A percentile compares a stretch with the other conserved stretches of the same genome.
Conservation (phyloP, 106 monocot genomes). For the Dendrobium huoshanense region DNA sequence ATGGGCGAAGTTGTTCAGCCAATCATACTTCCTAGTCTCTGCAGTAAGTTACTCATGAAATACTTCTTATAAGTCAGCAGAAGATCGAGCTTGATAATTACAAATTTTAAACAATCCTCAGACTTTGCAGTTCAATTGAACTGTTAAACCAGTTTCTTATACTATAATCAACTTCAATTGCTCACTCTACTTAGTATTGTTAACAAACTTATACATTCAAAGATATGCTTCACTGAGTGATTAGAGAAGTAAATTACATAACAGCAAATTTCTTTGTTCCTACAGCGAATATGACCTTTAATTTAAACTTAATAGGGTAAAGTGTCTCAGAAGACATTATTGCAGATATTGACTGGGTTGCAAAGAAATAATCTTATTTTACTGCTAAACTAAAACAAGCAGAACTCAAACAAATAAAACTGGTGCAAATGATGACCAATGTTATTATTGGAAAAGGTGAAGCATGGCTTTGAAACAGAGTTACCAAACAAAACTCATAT, state of each 20-base stretch:
- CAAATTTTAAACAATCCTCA: neutral
- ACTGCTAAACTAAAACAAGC: neutral
- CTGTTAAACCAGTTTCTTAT: neutral
- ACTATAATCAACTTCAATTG: neutral
- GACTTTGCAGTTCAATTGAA: neutral
- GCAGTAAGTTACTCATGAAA: conserved; percentile 37
- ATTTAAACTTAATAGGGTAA: neutral
- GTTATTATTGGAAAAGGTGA: too few relatives aligned
- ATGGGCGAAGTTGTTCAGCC: conserved; percentile 66
- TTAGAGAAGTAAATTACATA: neutral
- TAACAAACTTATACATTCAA: neutral
- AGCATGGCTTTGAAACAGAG: too few relatives aligned
- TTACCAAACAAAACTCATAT: too few relatives aligned
- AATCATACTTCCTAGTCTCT: conserved; percentile 78
- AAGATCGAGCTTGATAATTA: neutral
- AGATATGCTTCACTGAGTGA: neutral
- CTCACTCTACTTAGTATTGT: neutral
- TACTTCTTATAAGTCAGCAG: neutral
- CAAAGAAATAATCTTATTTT: neutral
- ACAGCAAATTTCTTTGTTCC: neutral
- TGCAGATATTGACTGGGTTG: neutral
- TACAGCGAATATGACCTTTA: neutral
- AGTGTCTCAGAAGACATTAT: neutral
- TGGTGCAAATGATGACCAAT: neutral
- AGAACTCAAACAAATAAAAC: neutral